Base-by-base conservation (phyloP, 495 filamentous ascomycete genomes). In the Clavariopsis aquatica region DNA sequence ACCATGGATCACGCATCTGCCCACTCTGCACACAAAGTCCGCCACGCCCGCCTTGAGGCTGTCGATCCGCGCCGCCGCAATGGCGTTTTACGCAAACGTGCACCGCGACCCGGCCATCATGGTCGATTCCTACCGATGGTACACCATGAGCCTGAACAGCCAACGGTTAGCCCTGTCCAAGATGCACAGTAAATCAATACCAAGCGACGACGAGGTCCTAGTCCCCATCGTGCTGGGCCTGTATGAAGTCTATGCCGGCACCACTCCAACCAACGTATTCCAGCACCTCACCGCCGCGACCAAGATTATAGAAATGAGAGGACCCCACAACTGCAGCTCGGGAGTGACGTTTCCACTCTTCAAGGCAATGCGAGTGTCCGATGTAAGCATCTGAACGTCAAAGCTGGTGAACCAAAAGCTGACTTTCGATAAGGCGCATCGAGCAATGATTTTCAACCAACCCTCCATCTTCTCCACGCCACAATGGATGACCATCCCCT, bases 171-270 rank as follows among this genome's bases (percentile, higher is more conserved):
- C 53, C 8, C 23, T 68, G 13, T 45, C 59, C 4, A 58, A 34
- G 17, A 52, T 68, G 12, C 24, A 27, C n/a, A n/a, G 15, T 27
- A 31, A 54, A 20, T 34, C 8, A 2, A 53, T 68, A 13, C 65
- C 65, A 19, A 36, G 26, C n/a, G 60, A 53, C 19, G 65, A 68
- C 23, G 65, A 63, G n/a, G 23, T 63, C 7, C 47, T 68, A 19
- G 65, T 60, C 1, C 65, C 65, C 9, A 63, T 68, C 23, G 52
- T 68, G 0, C 47, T 68, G 7, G 59, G 45, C 0, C n/a, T 68
- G n/a, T 68, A 68, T 34, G 65, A 68, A 52, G 65, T 68, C 0
- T 62, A 58, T 28, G 65, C 65, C 6, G 60, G 65, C 20, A 68
- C 59, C 17, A 68, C 65, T 5, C 52, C 59, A 7, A 64, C 53